Evolutionary conservation across 495 filamentous ascomycete genomes (phyloP), one percentile per base, ranked within the genome.

Genomic region (Peziza echinospora): DNA sequence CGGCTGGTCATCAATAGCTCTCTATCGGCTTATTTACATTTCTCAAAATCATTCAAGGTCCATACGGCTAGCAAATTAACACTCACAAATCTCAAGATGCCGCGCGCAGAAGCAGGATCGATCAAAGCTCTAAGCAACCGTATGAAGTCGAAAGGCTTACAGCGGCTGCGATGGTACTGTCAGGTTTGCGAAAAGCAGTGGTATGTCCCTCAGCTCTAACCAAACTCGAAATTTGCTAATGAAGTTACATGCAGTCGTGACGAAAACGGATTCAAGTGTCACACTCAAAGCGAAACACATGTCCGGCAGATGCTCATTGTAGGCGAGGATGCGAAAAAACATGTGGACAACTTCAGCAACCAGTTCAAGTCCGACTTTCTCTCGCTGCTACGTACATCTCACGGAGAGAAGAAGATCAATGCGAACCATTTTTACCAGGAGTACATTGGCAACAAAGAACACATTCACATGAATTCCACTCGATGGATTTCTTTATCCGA

Each of bases 361-460:
- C 67, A 93, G 51, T 99, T 99, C 60, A 65, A 77, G 51, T 66
- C 70, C 39, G 81, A 86, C 60, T 97, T 97, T 52, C 30, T 93
- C 2, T 63, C 72, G 48, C 66, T 80, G 3, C 65, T 97, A 8
- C 66, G 71, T 41, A 91, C 85, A 1, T 68, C 71, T 0, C 91
- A 97, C 51, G 82, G 83, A 30, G 80, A 86, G 58, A 96, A 96
- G 64, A 65, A 71, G 45, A 73, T 94, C 2, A 69, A 84, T 24
- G 69, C 83, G 5, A 96, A 96, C 50, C 76, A 82, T 44, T 94
- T 93, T 59, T 99, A 99, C 59, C 82, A 96, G 61, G 76, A 83
- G 56, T 80, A 82, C 51, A 87, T 89, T 49, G 63, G 66, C 13
- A 68, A 81, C 60, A 80, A 81, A 58, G 74, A 85, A 59, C 91